Evolutionary conservation across 1,284 basidiomycete species (phyloP).

Genomic region (Thelephora terrestris): DNA sequence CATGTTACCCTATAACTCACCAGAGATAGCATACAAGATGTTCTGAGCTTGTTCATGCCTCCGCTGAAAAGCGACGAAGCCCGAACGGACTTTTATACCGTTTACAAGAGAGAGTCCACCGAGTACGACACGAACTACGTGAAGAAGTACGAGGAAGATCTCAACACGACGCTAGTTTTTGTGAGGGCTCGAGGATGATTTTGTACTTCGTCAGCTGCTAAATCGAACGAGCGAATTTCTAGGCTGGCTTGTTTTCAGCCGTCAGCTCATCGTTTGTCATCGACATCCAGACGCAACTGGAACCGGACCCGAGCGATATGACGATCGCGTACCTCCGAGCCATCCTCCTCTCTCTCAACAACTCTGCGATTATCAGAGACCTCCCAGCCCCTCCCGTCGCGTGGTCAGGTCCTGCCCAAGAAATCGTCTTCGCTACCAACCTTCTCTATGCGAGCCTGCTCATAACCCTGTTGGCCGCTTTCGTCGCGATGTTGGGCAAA

Average conservation of each 20-base stretch:
- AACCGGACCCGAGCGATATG: conserved; percentile 4
- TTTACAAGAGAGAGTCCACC: neutral
- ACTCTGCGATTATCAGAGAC: neutral
- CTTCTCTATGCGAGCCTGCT: neutral
- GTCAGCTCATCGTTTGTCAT: conserved; percentile 7
- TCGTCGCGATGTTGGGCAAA: conserved; percentile 2
- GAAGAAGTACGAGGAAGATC: conserved; percentile 6
- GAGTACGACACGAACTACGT: conserved; percentile 1
- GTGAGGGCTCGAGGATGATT: neutral
- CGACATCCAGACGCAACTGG: conserved; percentile 6
- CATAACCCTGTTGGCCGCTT: neutral
- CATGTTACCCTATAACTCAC: too few species aligned
- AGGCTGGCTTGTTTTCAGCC: conserved; percentile 9
- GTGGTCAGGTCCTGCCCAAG: neutral
- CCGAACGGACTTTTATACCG: too few species aligned
- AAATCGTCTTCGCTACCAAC: neutral
- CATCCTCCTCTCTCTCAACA: conserved; percentile 1
- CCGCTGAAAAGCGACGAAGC: too few species aligned
- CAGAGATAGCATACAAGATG: too few species aligned
- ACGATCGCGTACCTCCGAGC: neutral
- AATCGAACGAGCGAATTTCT: neutral
- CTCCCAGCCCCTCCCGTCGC: neutral
- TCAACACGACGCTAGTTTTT: conserved; percentile 6
- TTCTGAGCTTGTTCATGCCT: too few species aligned
- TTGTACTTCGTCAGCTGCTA: neutral